Base-by-base conservation (phyloP, 352 stramenopile genomes). In the Phytophthora megakarya region DNA sequence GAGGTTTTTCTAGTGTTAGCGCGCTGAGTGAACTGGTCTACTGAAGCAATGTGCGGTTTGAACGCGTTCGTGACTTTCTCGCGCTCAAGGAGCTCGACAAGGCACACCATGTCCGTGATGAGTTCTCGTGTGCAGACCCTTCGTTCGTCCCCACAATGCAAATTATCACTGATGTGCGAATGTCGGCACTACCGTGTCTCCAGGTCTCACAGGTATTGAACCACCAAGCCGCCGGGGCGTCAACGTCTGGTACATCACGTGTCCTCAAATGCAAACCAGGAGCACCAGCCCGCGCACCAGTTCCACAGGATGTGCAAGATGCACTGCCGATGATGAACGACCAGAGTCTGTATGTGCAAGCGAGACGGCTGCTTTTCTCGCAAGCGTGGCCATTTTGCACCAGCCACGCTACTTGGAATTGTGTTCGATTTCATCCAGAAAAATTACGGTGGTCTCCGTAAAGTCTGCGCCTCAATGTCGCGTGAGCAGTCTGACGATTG, bases 271-370 rank as follows among this genome's bases (percentile, higher is more conserved):
- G 10, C 13, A 5, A 65, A 65, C n/a, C n/a, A 49, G 30, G 30
- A 21, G 12, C 30, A 16, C 26, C 37, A 6, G 28, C 8, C 8
- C 19, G 30, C 16, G 38, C 30, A 28, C 57, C 46, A n/a, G 39
- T 54, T 23, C 57, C 47, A 1, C 47, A 59, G 37, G 47, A 48
- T 7, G 39, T 65, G 11, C 39, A 28, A 18, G 32, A 53, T 5
- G 28, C 32, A 25, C 37, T 59, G 9, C 47, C 39, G 12, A 32
- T 21, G 47, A 42, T 59, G 57, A 65, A 65, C 47, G 47, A 11
- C 16, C 38, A 65, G 48, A 21, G 28, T 13, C 57, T 65, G 3
- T 65, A 39, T 8, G 54, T 65, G 47, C 39, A 35, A 65, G 47
- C 39, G 43, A 7, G 54, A 65, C 35, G 48, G 38, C 18, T 65